phyloP scores from a whole-genome alignment of 768 basidiomycete genomes.

The Chiua virens region DNA sequence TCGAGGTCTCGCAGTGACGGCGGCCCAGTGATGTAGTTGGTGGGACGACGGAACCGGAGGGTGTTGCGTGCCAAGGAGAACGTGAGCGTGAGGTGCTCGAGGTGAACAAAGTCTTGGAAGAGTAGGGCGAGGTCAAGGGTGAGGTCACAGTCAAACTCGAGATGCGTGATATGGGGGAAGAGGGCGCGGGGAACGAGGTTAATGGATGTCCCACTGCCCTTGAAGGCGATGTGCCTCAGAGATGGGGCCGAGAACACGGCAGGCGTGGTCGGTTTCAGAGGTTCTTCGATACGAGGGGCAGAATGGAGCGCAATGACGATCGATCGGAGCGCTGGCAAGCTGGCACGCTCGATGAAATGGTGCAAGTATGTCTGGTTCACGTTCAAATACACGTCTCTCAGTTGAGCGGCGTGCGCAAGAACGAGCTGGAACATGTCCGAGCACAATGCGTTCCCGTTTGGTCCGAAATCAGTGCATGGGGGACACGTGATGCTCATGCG shows the following conservation, averaged over 20 bases:
- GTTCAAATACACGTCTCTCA: conserved; percentile 17
- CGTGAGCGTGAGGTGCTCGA: conserved; percentile 16
- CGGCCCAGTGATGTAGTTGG: neutral
- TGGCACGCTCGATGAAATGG: conserved; percentile 14
- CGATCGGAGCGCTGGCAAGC: conserved; percentile 11
- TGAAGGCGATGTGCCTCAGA: conserved; percentile 15
- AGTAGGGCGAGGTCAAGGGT: conserved; percentile 20
- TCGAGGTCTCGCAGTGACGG: conserved; percentile 13
- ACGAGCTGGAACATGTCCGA: conserved; percentile 25
- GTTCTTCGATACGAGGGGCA: conserved; percentile 4
- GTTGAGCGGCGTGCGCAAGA: conserved; percentile 18
- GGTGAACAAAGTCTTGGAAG: conserved; percentile 16
- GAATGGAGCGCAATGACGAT: conserved; percentile 17
- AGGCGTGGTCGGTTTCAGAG: neutral
- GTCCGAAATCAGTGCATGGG: conserved; percentile 19
- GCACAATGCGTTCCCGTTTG: neutral
- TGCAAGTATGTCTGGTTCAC: conserved; percentile 20
- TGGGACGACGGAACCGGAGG: conserved; percentile 5
- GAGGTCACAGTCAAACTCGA: conserved; percentile 19
- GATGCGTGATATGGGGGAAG: conserved; percentile 22
- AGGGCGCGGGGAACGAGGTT: conserved; percentile 17
- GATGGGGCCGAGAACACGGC: conserved; percentile 12
- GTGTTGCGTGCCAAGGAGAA: conserved; percentile 10
- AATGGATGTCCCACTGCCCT: conserved; percentile 10
- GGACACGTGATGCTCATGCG: conserved; percentile 20